Conservation (phyloP, 768 basidiomycete genomes). For the Macrolepiota fuliginosa region DNA sequence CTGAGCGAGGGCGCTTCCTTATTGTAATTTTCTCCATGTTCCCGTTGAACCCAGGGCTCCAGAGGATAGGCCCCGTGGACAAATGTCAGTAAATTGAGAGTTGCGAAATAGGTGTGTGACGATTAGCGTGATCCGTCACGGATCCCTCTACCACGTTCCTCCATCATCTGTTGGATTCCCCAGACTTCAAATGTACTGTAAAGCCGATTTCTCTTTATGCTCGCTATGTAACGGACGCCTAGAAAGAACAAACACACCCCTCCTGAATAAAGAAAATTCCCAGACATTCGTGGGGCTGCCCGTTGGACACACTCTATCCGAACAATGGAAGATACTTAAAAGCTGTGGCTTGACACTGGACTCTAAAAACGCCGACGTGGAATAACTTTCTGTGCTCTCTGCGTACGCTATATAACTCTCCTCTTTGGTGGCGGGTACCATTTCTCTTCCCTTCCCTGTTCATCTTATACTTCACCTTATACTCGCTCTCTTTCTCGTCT, state of each 20-base stretch:
- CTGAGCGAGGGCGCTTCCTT: slow-evolving; percentile 65
- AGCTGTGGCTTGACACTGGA: neutral
- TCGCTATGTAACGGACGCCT: no score
- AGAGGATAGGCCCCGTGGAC: neutral
- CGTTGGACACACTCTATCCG: neutral
- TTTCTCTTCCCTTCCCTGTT: neutral
- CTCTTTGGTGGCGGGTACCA: neutral
- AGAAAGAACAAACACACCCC: no score
- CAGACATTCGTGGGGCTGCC: neutral
- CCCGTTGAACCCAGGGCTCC: neutral
- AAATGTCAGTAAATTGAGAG: neutral
- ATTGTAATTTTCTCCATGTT: slow-evolving; percentile 63
- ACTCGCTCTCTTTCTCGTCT: neutral
- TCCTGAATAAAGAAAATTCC: no score
- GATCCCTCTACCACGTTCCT: neutral
- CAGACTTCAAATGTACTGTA: neutral
- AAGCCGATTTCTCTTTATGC: no score
- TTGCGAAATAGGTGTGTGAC: neutral
- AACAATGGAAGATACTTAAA: neutral
- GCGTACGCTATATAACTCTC: neutral
- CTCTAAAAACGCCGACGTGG: neutral
- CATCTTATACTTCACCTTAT: neutral
- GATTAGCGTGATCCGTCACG: neutral
- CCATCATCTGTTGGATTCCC: neutral
- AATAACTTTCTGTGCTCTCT: neutral